Evolutionary conservation across 176 grass and related monocot species (phyloP), one percentile per base, ranked within the genome.

Genomic region (Aegilops speltoides): DNA sequence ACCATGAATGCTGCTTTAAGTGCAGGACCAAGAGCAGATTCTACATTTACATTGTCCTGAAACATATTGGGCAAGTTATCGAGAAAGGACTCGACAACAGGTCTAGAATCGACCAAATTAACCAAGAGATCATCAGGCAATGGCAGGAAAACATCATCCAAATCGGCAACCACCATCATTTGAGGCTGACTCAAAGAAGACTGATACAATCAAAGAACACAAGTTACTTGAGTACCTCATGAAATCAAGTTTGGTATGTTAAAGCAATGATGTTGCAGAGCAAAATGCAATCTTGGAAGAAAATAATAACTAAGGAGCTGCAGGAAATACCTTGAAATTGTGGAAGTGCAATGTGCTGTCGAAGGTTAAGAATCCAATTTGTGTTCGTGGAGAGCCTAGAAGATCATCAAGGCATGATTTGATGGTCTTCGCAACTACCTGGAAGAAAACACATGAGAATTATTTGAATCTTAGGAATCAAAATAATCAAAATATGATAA

Each of bases 11-110:
- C 90, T 88, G 94, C 90, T 85, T 90, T 93, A 86, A 96, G 94
- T 68, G 97, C 94, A 41, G 97, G 90, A 75, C 97, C 97, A 82
- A 94, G 79, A 87, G 97, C 92, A 88, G 97, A 96, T 81, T 99
- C 97, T 77, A 96, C 82, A 92, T 96, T 99, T 77, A 85, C 79
- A 57, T 94, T 96, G 81, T 91, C 87, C 64, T 99, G 87, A 52
- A 99, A 99, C 94, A 96, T 99, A 80, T 77, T 91, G n/a, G 97
- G 97, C 79, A 96, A 92, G 88, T 92, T 94, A 83, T 99, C 97
- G 12, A 99, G 89, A 82, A 99, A 99, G 61, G 92, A 86, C 32
- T 99, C 94, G 7, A 94, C 90, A 34, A 94, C 89, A 88, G 87
- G 79, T 83, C 90, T 94, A 28, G 97, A 99, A 64, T 99, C 97